Base-by-base conservation (phyloP, 352 stramenopile genomes). In the Pythium rishiriense region DNA sequence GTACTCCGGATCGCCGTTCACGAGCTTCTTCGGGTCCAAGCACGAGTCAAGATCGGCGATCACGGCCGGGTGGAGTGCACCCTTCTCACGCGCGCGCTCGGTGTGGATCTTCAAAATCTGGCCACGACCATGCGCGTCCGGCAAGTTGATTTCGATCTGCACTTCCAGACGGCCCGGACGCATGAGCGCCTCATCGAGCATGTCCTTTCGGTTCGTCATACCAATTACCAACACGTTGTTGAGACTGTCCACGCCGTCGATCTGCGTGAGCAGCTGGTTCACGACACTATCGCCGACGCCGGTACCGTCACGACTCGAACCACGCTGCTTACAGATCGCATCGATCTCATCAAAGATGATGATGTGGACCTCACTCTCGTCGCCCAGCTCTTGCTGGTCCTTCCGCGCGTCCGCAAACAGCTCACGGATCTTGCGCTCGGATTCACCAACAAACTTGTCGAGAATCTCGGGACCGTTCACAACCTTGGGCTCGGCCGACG, bases 281-380 rank as follows among this genome's bases (percentile, higher is more conserved):
- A 99, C 98, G 17, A 99, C 97, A 14, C 87, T 98, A 75, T 99
- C 97, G 26, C 88, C 90, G 26, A 99, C 97, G 43, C 97, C 97
- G 3, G 97, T 99, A 54, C 96, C 87, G 69, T 98, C 96, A 42
- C 86, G 84, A 50, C 82, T 93, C 48, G 79, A 88, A 54, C 98
- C 98, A 76, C 98, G 92, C 50, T 91, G 68, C 73, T 99, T 99
- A 74, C 96, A 99, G 76, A 99, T 99, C 33, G 98, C 97, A 83
- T 99, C 98, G 76, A 99, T 99, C 77, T 99, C 98, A 79, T 99
- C 98, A 69, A 99, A 98, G 73, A 99, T 99, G 72, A 99, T 98
- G 72, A 99, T 99, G 75, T 99, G 98, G 51, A 99, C 87, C 65
- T 98, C 97, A 57, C 87, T 98, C 57, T 98, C 93, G 62, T 99